Evolutionary conservation across 495 filamentous ascomycete genomes (phyloP), one percentile per base, ranked within the genome.

Genomic region (Paragyromitra xinjiangensis): DNA sequence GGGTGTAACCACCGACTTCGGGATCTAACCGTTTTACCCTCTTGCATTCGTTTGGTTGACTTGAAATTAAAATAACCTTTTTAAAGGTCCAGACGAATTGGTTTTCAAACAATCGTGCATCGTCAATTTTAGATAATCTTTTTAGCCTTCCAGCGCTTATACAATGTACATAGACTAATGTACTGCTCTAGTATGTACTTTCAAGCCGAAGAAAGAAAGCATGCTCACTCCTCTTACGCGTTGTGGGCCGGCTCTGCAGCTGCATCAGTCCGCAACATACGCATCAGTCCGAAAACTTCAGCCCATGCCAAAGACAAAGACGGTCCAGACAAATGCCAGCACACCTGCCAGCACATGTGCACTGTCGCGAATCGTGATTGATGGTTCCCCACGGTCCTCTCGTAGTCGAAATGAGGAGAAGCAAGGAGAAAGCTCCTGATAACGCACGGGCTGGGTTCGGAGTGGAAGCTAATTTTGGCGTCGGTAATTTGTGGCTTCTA

Each of bases 221-320:
- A 45, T 44, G 34, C 66, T 70, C 66, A 24, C 16, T 73, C 40
- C 39, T 29, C 70, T 65, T 64, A 55, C 59, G 69, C 69, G 59
- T 72, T 24, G 58, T 71, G 73, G 64, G 45, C 66, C 68, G 61
- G 42, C 59, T 24, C 51, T 77, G 74, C 74, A 77, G 74, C 69
- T 77, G 74, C 69, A 62, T 42, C 69, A 73, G 74, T 73, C 74
- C 74, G 74, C 74, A 77, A 73, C 68, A 73, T 77, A 77, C 74
- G 53, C 75, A 78, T 63, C 77, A 64, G 66, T 79, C 53, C 68
- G 75, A 78, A 78, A 78, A 79, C 66, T 71, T 79, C 75, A 79
- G 77, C 75, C 67, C 67, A 79, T 44, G 51, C 68, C 62, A 61
- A 39, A 68, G 48, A 12, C 45, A 29, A 14, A 69, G 67, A 63